A percentile compares a stretch with the other conserved stretches of the same genome.
Conservation (phyloP, 495 filamentous ascomycete species). For the Lichina pygmaea region DNA sequence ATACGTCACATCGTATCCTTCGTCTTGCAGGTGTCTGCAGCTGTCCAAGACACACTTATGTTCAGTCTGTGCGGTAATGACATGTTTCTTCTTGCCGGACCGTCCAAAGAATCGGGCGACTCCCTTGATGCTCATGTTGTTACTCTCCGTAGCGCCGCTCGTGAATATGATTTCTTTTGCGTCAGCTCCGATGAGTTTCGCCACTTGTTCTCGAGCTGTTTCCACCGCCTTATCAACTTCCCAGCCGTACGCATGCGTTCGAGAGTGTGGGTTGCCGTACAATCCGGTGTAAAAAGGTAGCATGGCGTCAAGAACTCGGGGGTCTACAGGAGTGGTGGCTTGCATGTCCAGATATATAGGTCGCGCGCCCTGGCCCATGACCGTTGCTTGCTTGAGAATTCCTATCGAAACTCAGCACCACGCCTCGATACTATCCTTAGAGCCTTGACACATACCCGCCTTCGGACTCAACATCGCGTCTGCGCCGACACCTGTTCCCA, state of each 20-base stretch:
- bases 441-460: constrained; percentile 23
- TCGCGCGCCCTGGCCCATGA: constrained; percentile 81
- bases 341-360: constrained; percentile 98
- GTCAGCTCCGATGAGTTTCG: constrained; percentile 72
- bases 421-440: no score
- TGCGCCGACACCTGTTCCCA: constrained; percentile 30
- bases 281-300: constrained; percentile 78
- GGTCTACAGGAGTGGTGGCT: constrained; percentile 89
- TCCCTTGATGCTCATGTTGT: constrained; percentile 98
- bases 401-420: constrained; percentile 12
- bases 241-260: constrained; percentile 97
- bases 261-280: constrained; percentile 91
- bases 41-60: constrained; percentile 98
- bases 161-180: constrained; percentile 98
- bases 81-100: constrained; percentile 89
- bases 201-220: constrained; percentile 56
- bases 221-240: constrained; percentile 89
- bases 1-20: constrained; percentile 90
- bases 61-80: constrained; percentile 90
- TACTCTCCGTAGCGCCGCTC: constrained; percentile 91
- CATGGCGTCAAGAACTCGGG: constrained; percentile 88
- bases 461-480: constrained; percentile 55
- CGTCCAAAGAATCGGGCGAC: constrained; percentile 85
- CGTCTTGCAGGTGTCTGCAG: constrained; percentile 85
- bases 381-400: constrained; percentile 71